Percentiles rank a stretch among this genome's conserved stretches.
Evolutionary conservation across 78 protist species (phyloP).

Genomic region (Cyanophora paradoxa): DNA sequence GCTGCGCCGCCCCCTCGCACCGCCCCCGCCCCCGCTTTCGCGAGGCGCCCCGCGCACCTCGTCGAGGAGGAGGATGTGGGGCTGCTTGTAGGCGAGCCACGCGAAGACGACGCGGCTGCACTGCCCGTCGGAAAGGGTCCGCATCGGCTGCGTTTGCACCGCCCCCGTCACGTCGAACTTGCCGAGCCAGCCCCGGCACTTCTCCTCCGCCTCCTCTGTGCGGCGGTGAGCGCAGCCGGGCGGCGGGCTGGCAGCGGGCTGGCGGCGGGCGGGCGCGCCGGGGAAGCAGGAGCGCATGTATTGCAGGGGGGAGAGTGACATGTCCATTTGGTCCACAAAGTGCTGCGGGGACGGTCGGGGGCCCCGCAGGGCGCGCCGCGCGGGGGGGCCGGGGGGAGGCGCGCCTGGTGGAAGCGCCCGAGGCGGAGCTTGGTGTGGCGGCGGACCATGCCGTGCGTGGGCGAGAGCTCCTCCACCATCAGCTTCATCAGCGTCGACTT

Average conservation of each 20-base stretch:
- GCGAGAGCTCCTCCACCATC: constrained; percentile 72
- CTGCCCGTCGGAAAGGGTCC: constrained; percentile 67
- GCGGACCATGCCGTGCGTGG: constrained; percentile 42
- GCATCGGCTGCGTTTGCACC: constrained; percentile 8
- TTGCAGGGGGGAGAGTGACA: constrained; percentile 39
- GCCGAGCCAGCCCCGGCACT: constrained; percentile 58
- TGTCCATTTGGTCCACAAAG: constrained; percentile 40
- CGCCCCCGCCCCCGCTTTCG: not conserved
- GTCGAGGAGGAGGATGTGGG: constrained; percentile 88
- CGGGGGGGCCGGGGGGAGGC: not conserved
- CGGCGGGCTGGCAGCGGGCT: no score
- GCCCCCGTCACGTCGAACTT: constrained; percentile 75
- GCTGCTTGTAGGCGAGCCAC: constrained; percentile 50
- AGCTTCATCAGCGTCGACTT: constrained; percentile 83
- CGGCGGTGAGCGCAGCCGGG: no score
- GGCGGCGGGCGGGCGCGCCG: no score
- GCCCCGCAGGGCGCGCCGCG: not conserved
- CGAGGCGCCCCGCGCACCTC: constrained; percentile 32
- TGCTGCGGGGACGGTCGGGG: constrained; percentile 22
- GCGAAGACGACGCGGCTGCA: constrained; percentile 87
- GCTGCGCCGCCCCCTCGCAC: constrained; percentile 61
- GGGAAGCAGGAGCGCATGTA: constrained; percentile 45
- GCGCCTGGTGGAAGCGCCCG: constrained; percentile 38
- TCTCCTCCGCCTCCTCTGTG: constrained; percentile 34
- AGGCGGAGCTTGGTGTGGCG: constrained; percentile 67